Conservation (phyloP, 2,329 filamentous ascomycete species). For the Ciborinia camelliae region DNA sequence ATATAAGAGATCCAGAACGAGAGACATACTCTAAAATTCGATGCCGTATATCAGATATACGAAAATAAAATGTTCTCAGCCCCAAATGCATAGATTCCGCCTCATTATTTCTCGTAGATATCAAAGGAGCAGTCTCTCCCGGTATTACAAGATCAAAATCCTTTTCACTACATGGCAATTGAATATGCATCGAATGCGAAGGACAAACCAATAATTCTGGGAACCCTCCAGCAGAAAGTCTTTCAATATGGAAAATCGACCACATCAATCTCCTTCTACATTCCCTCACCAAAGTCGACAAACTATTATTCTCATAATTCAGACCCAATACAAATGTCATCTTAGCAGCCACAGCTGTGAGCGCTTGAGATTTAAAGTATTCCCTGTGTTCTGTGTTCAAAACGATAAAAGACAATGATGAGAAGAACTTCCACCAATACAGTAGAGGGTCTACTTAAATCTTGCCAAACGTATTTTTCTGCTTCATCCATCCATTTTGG, state of each 20-base stretch:
- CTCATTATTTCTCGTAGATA: constrained; percentile 3
- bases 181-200: constrained; percentile 19
- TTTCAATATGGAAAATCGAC: constrained; percentile 19
- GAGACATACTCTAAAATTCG: constrained; percentile 16
- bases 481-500: constrained; percentile 18
- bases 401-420: constrained; percentile 18
- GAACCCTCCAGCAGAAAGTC: constrained; percentile 16
- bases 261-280: constrained; percentile 16
- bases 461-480: constrained; percentile 14
- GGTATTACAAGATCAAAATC: constrained; percentile 20
- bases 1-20: not conserved
- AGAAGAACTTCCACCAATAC: constrained; percentile 15
- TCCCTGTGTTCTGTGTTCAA: constrained; percentile 15
- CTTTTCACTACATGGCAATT: constrained; percentile 18
- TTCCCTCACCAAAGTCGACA: constrained; percentile 17
- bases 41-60: constrained; percentile 19
- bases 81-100: constrained; percentile 18
- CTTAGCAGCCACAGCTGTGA: constrained; percentile 18
- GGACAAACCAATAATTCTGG: constrained; percentile 18
- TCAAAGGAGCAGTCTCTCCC: constrained; percentile 16
- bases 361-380: constrained; percentile 15
- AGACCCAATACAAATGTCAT: constrained; percentile 17
- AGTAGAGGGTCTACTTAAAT: constrained; percentile 8
- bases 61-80: constrained; percentile 17
- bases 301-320: constrained; percentile 17